Evolutionary conservation across 495 filamentous ascomycete genomes (phyloP), one percentile per base, ranked within the genome.

Genomic region (Hyaloscypha variabilis): DNA sequence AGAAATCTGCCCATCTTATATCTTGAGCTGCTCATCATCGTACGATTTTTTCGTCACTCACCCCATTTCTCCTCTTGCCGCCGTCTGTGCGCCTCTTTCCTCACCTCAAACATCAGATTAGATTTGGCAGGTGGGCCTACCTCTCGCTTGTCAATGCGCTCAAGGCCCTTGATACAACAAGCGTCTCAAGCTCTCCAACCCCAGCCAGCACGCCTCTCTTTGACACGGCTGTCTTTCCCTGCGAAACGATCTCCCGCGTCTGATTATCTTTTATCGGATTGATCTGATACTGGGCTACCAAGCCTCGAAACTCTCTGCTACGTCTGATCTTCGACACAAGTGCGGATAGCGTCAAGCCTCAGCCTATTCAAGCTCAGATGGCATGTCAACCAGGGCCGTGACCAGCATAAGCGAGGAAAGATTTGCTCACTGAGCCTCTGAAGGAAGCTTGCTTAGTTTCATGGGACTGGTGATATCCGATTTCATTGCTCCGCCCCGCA

Each of bases 261-360:
- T 53, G 63, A 69, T 56, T 64, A 52, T 66, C 63, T 29, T 54
- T 29, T 29, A 64, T 68, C 51, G 62, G 66, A 66, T 60, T 54
- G 63, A 66, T 66, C 63, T 68, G 63, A 68, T 60, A 68, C 69
- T 42, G 56, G 50, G 42, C 65, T 57, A 42, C 51, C 46, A 34
- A 25, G 46, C 34, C 60, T 60, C 69, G 69, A 71, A 71, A 71
- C 69, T 62, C 19, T 49, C 69, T 71, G 69, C 64, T 66, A 71
- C 69, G 64, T 69, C 69, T 71, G 66, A 71, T 69, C 69, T 50
- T 66, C 66, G 29, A 31, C 54, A 54, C 26, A 60, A 49, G 11
- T 34, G 36, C 19, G 13, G 42, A 59, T 21, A 57, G 21, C 21
- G 29, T 62, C 19, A 63, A 54, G 34, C 17, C 21, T 34, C 59